These are phyloP conservation scores for Penicillium malachiteum DNA, from an alignment of 495 filamentous ascomycete species.

Conservation along the genomic window DNA sequence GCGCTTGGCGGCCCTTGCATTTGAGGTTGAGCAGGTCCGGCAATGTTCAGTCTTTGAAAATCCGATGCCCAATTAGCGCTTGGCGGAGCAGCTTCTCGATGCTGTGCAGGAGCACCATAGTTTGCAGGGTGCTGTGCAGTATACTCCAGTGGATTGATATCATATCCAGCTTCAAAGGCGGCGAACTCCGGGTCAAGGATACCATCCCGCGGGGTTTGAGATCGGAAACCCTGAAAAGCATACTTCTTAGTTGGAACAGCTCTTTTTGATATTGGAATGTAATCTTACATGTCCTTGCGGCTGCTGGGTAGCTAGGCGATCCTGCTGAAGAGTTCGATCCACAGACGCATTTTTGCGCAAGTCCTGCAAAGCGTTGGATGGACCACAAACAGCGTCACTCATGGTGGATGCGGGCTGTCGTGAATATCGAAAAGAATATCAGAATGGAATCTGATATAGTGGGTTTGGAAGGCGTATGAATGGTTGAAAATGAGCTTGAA, in stretches of 20 bases:
- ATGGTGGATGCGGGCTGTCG: conserved; percentile 47
- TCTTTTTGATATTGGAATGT: neutral
- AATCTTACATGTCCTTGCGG: conserved; percentile 54
- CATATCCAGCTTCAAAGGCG: conserved; percentile 57
- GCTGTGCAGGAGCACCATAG: conserved; percentile 11
- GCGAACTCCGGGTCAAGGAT: conserved; percentile 67
- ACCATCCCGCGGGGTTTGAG: conserved; percentile 53
- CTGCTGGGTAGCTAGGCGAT: conserved; percentile 59
- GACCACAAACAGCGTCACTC: conserved; percentile 83
- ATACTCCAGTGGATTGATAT: too few relatives aligned
- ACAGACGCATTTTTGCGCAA: conserved; percentile 77
- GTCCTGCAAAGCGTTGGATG: conserved; percentile 83
- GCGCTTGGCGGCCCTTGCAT: conserved; percentile 26
- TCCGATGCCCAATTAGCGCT: conserved; percentile 46
- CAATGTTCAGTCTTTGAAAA: conserved; percentile 50
- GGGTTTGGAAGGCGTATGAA: neutral
- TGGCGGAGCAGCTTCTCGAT: conserved; percentile 16
- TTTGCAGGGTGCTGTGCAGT: conserved; percentile 13
- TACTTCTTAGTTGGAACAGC: conserved; percentile 12
- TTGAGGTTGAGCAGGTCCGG: conserved; percentile 36
- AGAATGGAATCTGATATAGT: neutral
- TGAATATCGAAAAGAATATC: neutral
- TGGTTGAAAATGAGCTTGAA: neutral
- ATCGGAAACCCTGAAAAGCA: conserved; percentile 58
- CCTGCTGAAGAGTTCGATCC: conserved; percentile 83